phyloP scores from a whole-genome alignment of 1,284 basidiomycete species.

The Neolentinus lepideus region DNA sequence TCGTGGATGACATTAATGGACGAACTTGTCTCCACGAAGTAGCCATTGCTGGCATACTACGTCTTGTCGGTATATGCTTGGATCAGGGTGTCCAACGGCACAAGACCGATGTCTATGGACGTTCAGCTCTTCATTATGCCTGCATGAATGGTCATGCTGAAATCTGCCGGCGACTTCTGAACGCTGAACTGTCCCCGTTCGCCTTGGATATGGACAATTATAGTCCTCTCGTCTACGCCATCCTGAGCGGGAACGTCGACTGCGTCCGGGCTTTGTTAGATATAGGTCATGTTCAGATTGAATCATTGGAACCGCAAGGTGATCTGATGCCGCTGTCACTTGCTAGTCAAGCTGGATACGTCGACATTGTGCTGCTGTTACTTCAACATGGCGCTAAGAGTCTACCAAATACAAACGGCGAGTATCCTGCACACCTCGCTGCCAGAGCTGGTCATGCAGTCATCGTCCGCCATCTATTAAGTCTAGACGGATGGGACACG shows the following conservation, averaged over 20 bases:
- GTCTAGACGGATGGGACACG: slow-evolving; percentile 76
- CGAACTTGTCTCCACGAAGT: slow-evolving; percentile 95
- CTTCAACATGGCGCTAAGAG: slow-evolving; percentile 75
- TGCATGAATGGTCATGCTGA: slow-evolving; percentile 86
- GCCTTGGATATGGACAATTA: slow-evolving; percentile 90
- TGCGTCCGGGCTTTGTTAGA: slow-evolving; percentile 78
- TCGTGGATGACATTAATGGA: slow-evolving; percentile 96
- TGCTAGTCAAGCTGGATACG: slow-evolving; percentile 86
- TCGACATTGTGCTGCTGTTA: slow-evolving; percentile 77
- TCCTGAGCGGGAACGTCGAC: slow-evolving; percentile 77
- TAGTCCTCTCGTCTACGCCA: slow-evolving; percentile 90
- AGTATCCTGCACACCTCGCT: slow-evolving; percentile 96
- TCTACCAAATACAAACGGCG: slow-evolving; percentile 86
- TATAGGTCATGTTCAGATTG: slow-evolving; percentile 52
- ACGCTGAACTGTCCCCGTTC: slow-evolving; percentile 59
- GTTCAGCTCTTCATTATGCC: slow-evolving; percentile 92
- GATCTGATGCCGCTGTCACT: slow-evolving; percentile 88
- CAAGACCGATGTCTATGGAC: slow-evolving; percentile 83
- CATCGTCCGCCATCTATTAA: slow-evolving; percentile 76
- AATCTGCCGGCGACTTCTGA: slow-evolving; percentile 75
- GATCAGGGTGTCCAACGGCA: slow-evolving; percentile 61
- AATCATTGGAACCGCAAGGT: slow-evolving; percentile 46
- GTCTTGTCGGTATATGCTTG: slow-evolving; percentile 83
- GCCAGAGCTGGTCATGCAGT: slow-evolving; percentile 90
- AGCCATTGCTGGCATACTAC: slow-evolving; percentile 75